Conservation (phyloP, 2,329 filamentous ascomycete genomes). For the Botrytis hyacinthi region DNA sequence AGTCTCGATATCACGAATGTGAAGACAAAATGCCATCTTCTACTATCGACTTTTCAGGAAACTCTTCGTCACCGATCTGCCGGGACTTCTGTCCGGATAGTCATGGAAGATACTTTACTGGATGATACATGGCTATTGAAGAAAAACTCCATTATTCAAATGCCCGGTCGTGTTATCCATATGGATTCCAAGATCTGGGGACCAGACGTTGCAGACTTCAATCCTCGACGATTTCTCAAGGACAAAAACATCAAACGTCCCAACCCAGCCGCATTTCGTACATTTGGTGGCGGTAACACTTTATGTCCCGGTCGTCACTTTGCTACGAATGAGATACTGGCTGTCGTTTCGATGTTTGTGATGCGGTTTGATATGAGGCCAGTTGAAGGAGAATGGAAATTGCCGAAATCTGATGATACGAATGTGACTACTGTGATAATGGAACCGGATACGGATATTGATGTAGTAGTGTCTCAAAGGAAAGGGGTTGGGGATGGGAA, state of each 20-base stretch:
- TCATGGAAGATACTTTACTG: conserved; percentile 40
- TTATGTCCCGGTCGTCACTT: conserved; percentile 43
- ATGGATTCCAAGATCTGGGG: conserved; percentile 40
- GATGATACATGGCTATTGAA: conserved; percentile 40
- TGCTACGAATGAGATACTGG: conserved; percentile 39
- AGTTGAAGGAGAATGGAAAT: neutral
- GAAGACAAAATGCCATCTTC: conserved; percentile 39
- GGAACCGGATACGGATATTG: conserved; percentile 18
- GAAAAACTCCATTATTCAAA: conserved; percentile 41
- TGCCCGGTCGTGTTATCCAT: conserved; percentile 33
- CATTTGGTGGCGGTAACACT: conserved; percentile 39
- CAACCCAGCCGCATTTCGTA: conserved; percentile 37
- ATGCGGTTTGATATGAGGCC: conserved; percentile 36
- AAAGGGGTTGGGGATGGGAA: conserved; percentile 1
- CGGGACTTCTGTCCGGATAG: conserved; percentile 41
- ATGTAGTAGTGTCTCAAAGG: conserved; percentile 23
- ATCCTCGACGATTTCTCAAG: conserved; percentile 39
- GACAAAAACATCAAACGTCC: conserved; percentile 22
- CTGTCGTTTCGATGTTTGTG: conserved; percentile 38
- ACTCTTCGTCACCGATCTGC: conserved; percentile 41
- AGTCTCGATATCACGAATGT: conserved; percentile 12
- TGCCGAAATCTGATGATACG: neutral
- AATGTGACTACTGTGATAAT: conserved; percentile 10
- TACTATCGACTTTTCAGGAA: conserved; percentile 45
- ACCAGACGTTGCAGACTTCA: conserved; percentile 35